Evolutionary conservation across 2,329 filamentous ascomycete species (phyloP), one percentile per base, ranked within the genome.

Genomic region (Hypoxylon sp.): DNA sequence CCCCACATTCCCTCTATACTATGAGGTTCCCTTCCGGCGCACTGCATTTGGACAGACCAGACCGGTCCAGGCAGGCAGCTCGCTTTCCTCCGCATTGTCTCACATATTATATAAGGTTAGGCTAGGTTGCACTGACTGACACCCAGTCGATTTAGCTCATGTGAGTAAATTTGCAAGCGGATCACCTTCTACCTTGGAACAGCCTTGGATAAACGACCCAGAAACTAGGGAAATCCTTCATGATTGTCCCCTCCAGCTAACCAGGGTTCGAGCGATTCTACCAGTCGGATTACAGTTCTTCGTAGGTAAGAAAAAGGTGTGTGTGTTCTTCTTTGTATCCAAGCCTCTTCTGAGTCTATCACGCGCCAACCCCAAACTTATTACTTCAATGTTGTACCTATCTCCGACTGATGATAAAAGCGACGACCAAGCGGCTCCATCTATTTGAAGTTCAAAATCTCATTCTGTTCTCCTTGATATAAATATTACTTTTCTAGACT

Each of bases 111-210:
- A 46, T 51, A 51, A 53, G 34, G 17, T 32, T 59, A 56, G 23
- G 30, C 45, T 62, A 58, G 11, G 61, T 62, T 60, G 46, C 58
- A 63, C 53, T 36, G 21, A 56, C 60, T 64, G 43, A 67, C 38
- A 62, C 64, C 63, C 36, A 36, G 45, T 53, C 53, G 13, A 57
- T 51, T 50, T 52, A 58, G 61, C 38, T 61, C 53, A 45, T 60
- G 64, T 62, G 67, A 70, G 67, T 65, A 60, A 65, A 55, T 67
- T 51, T 55, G 46, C 56, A 49, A 55, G 36, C 57, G 52, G 56
- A 21, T 34, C 52, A 17, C 51, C 34, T 55, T 53, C 21, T 48
- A 60, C 45, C 50, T 66, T 41, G 46, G 52, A 55, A 65, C 50
- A 46, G 36, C 49, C 48, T 55, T 45, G 21, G 32, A 46, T 53